A percentile compares a stretch with the other conserved stretches of the same genome.
phyloP scores from a whole-genome alignment of 2,329 filamentous ascomycete species.

The Penicillium sp. region DNA sequence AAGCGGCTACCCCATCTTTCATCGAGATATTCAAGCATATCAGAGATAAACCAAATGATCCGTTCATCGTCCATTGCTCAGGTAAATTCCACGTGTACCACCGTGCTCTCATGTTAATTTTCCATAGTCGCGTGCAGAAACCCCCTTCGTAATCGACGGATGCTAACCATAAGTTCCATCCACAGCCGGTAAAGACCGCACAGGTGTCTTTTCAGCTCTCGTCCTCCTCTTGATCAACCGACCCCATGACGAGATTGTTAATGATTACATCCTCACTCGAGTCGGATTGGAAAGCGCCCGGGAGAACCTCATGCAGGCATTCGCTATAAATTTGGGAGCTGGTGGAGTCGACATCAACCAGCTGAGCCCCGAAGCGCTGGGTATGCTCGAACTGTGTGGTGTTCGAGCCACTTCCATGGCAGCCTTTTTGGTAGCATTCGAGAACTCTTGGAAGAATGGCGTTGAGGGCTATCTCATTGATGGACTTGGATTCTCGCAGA shows the following conservation, averaged over 20 bases:
- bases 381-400: conserved; percentile 26
- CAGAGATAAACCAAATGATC: conserved; percentile 43
- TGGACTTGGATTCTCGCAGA: conserved; percentile 20
- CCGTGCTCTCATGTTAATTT: not conserved
- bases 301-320: conserved; percentile 16
- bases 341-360: conserved; percentile 4
- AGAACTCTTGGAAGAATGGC: conserved; percentile 21
- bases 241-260: conserved; percentile 54
- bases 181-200: conserved; percentile 75
- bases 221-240: conserved; percentile 64
- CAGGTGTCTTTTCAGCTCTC: conserved; percentile 68
- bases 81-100: conserved; percentile 16
- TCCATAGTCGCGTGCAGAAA: not conserved
- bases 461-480: conserved; percentile 21
- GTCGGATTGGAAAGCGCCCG: conserved; percentile 25
- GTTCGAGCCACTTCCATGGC: conserved; percentile 24
- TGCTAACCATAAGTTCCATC: not conserved
- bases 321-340: conserved; percentile 16
- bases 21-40: conserved; percentile 61
- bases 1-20: conserved; percentile 59
- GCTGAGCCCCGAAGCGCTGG: conserved; percentile 21
- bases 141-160: not conserved
- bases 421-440: conserved; percentile 25
- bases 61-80: conserved; percentile 65
- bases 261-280: conserved; percentile 57